Conservation (phyloP, 345 rosid species). For the Kernera saxatilis region DNA sequence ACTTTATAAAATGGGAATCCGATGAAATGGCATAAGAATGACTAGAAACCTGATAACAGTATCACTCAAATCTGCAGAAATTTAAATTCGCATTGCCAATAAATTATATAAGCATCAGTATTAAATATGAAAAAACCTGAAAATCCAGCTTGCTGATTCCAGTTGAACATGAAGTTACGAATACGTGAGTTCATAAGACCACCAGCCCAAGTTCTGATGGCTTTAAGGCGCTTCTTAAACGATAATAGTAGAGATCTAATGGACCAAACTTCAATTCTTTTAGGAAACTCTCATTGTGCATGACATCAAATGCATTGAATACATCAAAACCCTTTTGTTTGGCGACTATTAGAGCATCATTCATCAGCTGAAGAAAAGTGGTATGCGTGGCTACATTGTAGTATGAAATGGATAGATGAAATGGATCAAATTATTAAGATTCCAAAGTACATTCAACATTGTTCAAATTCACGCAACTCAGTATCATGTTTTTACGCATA, state of each 20-base stretch:
- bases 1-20: background rate
- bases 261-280: background rate
- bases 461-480: background rate
- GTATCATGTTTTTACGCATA: background rate
- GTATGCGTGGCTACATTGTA: background rate
- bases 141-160: background rate
- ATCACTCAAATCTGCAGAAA: slow-evolving; percentile 3
- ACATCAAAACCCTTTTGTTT: slow-evolving; percentile 1
- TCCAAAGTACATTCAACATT: background rate
- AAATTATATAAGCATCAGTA: background rate
- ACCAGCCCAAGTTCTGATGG: slow-evolving; percentile 1
- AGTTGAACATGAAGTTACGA: background rate
- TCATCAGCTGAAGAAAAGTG: background rate
- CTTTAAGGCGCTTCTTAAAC: background rate
- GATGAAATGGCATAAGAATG: background rate
- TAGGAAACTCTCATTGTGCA: background rate
- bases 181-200: background rate
- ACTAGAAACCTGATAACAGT: background rate
- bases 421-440: background rate
- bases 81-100: background rate
- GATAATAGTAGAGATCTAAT: background rate
- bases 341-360: background rate
- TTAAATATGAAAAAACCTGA: background rate
- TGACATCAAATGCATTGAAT: background rate
- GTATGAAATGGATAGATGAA: background rate